Percentiles rank a stretch among this genome's conserved stretches.
Evolutionary conservation across 1,284 basidiomycete genomes (phyloP).

Genomic region (Pyrrhoderma noxium): DNA sequence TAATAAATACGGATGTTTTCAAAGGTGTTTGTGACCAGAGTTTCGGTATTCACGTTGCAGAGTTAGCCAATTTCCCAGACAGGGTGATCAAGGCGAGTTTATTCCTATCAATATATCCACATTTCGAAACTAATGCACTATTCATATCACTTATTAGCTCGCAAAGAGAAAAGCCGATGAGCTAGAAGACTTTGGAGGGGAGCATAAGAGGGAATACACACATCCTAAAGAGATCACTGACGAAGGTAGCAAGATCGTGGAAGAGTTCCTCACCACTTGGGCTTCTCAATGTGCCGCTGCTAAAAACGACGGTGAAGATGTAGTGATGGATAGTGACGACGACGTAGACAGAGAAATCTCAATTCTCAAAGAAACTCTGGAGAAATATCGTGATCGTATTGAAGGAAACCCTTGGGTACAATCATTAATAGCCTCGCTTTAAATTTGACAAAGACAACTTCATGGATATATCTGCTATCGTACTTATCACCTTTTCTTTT

Average conservation of each 20-base stretch:
- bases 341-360: slow-evolving; percentile 51
- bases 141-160: slow-evolving; percentile 53
- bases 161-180: slow-evolving; percentile 95
- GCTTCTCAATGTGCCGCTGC: slow-evolving; percentile 32
- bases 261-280: slow-evolving; percentile 78
- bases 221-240: slow-evolving; percentile 59
- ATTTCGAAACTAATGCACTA: background rate
- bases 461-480: no score
- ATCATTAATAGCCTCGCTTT: slow-evolving; percentile 46
- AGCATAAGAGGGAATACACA: slow-evolving; percentile 36
- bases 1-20: background rate
- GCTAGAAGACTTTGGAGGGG: slow-evolving; percentile 82
- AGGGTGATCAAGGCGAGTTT: slow-evolving; percentile 76
- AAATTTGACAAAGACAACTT: no score
- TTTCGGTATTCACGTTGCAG: slow-evolving; percentile 97
- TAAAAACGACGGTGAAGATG: slow-evolving; percentile 41
- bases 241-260: slow-evolving; percentile 75
- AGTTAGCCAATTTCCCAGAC: slow-evolving; percentile 94
- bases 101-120: background rate
- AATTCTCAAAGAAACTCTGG: slow-evolving; percentile 58
- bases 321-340: slow-evolving; percentile 47
- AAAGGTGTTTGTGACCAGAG: slow-evolving; percentile 89
- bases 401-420: slow-evolving; percentile 76
- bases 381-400: slow-evolving; percentile 60
- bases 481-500: no score